Percentiles rank a stretch among this genome's conserved stretches.
These are phyloP conservation scores for Conoideocrella luteorostrata DNA, from an alignment of 2,329 filamentous ascomycete genomes.

Conservation along the genomic window DNA sequence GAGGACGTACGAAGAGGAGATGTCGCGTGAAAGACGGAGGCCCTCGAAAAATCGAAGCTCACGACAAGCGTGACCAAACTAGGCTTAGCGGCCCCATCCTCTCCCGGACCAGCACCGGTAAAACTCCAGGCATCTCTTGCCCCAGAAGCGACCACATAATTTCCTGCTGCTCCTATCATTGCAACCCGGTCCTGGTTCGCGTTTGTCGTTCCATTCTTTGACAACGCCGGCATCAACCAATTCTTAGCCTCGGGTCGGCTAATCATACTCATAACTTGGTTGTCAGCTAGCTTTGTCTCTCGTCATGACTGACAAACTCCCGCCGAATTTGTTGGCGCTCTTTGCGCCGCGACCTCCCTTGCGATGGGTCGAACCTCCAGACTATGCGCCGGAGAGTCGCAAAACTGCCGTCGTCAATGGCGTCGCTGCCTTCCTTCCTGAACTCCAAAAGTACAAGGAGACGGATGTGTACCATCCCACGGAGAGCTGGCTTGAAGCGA, in stretches of 20 bases:
- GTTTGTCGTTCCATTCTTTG: slow-evolving; percentile 6
- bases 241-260: not conserved
- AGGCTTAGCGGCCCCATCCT: slow-evolving; percentile 25
- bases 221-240: not conserved
- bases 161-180: slow-evolving; percentile 11
- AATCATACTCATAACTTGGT: slow-evolving; percentile 1
- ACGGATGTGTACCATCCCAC: slow-evolving; percentile 72
- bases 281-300: slow-evolving; percentile 2
- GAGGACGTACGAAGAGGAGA: slow-evolving; percentile 14
- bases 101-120: slow-evolving; percentile 14
- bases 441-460: slow-evolving; percentile 70
- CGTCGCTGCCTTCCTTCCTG: slow-evolving; percentile 67
- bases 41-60: slow-evolving; percentile 10
- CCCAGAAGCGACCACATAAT: slow-evolving; percentile 13
- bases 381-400: slow-evolving; percentile 77
- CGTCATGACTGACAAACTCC: slow-evolving; percentile 90
- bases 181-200: slow-evolving; percentile 9
- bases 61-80: slow-evolving; percentile 9
- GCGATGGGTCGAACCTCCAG: slow-evolving; percentile 78
- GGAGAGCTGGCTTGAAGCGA: slow-evolving; percentile 86
- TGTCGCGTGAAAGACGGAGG: slow-evolving; percentile 7
- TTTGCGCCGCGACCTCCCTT: slow-evolving; percentile 91
- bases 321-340: slow-evolving; percentile 83
- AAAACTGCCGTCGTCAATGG: slow-evolving; percentile 67
- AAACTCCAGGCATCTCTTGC: slow-evolving; percentile 10